Conservation (phyloP, 345 rosid genomes). For the Melastoma malabathricum region DNA sequence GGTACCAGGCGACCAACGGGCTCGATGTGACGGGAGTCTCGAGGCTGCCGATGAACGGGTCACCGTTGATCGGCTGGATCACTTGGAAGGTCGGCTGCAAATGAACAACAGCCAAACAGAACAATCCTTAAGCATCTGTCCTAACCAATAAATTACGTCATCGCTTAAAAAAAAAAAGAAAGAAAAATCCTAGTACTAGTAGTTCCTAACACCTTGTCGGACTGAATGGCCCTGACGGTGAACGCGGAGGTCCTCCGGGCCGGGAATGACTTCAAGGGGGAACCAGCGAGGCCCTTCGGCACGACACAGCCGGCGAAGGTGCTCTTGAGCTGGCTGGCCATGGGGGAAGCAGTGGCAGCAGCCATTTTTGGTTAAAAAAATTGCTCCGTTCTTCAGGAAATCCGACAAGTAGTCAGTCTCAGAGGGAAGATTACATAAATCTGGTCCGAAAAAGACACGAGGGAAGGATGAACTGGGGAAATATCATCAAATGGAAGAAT, state of each 20-base stretch:
- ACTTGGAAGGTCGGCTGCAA: slow-evolving; percentile 87
- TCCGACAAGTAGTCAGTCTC: background rate
- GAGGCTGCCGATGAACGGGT: slow-evolving; percentile 93
- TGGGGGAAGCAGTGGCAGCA: slow-evolving; percentile 47
- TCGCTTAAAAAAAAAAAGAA: background rate
- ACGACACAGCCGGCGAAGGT: slow-evolving; percentile 43
- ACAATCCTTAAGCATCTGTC: background rate
- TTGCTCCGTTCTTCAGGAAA: background rate
- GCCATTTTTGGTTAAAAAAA: slow-evolving; percentile 1
- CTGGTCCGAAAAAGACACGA: no score
- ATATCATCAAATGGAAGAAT: background rate
- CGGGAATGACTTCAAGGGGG: slow-evolving; percentile 43
- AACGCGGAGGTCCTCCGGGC: slow-evolving; percentile 37
- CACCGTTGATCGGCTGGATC: slow-evolving; percentile 88
- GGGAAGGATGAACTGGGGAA: no score
- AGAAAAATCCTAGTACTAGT: background rate
- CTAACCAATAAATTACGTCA: background rate
- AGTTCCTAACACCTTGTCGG: slow-evolving; percentile 43
- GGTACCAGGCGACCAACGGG: slow-evolving; percentile 90
- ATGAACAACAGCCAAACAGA: background rate
- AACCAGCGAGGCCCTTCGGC: slow-evolving; percentile 55
- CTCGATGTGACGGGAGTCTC: slow-evolving; percentile 93
- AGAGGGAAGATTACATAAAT: background rate
- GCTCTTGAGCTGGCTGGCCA: slow-evolving; percentile 79
- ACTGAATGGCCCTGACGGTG: slow-evolving; percentile 59